Evolutionary conservation across 805 yeast genomes (phyloP).

Genomic region (Kodamaea neixiangensis): DNA sequence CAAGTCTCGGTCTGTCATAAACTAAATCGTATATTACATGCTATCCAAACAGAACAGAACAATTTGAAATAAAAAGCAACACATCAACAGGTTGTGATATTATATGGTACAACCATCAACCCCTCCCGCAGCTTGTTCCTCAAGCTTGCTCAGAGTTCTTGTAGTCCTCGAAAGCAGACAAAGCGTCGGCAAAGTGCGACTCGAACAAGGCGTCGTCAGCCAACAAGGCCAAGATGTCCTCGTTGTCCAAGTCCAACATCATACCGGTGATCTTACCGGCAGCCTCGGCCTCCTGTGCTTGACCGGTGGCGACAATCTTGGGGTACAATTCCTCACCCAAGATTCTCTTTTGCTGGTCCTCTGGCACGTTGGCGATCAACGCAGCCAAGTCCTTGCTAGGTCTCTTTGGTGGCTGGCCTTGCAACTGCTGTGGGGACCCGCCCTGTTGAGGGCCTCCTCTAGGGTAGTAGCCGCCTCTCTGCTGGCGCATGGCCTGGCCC

Average conservation of each 20-base stretch:
- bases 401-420: constrained; percentile 20
- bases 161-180: constrained; percentile 90
- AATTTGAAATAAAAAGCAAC: constrained; percentile 6
- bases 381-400: constrained; percentile 59
- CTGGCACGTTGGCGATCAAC: constrained; percentile 64
- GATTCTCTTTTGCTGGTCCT: constrained; percentile 94
- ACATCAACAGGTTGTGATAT: constrained; percentile 1
- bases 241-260: constrained; percentile 93
- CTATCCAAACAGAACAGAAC: constrained; percentile 7
- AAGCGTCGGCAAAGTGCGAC: constrained; percentile 92
- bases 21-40: constrained; percentile 10
- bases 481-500: constrained; percentile 47
- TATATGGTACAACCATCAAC: constrained; percentile 1
- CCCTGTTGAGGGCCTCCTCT: constrained; percentile 41
- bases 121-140: neutral
- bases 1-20: no score
- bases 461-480: constrained; percentile 59
- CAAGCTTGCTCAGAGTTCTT: constrained; percentile 51
- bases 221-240: constrained; percentile 83
- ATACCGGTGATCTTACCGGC: constrained; percentile 99
- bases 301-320: constrained; percentile 81
- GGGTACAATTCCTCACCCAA: constrained; percentile 97
- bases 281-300: constrained; percentile 88
- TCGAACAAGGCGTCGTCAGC: constrained; percentile 89
- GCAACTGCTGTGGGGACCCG: constrained; percentile 20